A percentile compares a stretch with the other conserved stretches of the same genome.
Evolutionary conservation across 345 rosid species (phyloP).

Genomic region (Clarkia xantiana): DNA sequence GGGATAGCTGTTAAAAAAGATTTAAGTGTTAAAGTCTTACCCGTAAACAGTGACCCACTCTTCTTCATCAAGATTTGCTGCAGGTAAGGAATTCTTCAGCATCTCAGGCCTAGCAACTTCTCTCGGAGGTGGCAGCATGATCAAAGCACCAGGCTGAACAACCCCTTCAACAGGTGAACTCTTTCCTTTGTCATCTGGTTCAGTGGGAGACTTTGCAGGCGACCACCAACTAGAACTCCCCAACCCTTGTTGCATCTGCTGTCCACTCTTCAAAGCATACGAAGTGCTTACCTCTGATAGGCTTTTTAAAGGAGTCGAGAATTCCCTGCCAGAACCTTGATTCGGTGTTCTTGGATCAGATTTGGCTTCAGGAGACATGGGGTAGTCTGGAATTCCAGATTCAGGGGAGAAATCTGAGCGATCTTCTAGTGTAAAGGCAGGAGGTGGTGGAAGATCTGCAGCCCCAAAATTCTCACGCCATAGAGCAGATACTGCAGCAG

Average conservation of each 20-base stretch:
- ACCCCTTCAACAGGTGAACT: constrained; percentile 93
- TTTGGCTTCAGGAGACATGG: constrained; percentile 48
- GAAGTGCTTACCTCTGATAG: constrained; percentile 52
- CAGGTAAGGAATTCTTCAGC: constrained; percentile 51
- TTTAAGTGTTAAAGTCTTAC: constrained; percentile 20
- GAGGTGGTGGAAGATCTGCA: constrained; percentile 95
- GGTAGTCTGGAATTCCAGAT: constrained; percentile 65
- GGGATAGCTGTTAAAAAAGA: not conserved
- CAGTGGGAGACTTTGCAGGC: constrained; percentile 33
- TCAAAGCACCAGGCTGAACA: constrained; percentile 65
- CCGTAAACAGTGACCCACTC: constrained; percentile 99
- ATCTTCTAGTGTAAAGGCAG: constrained; percentile 76
- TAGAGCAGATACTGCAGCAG: constrained; percentile 89
- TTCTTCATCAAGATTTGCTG: constrained; percentile 74
- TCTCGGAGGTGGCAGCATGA: constrained; percentile 82
- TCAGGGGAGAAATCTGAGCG: constrained; percentile 84
- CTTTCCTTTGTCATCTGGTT: constrained; percentile 75
- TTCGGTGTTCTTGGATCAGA: constrained; percentile 46
- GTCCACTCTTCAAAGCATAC: constrained; percentile 41
- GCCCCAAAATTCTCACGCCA: constrained; percentile 88
- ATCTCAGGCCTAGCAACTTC: constrained; percentile 95
- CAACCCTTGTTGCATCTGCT: constrained; percentile 47
- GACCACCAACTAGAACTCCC: constrained; percentile 71
- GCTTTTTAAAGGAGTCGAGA: constrained; percentile 42
- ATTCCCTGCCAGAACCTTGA: constrained; percentile 37